Percentiles rank a stretch among this genome's conserved stretches.
phyloP scores from a whole-genome alignment of 176 grass and related monocot genomes.

The Juncus effusus region DNA sequence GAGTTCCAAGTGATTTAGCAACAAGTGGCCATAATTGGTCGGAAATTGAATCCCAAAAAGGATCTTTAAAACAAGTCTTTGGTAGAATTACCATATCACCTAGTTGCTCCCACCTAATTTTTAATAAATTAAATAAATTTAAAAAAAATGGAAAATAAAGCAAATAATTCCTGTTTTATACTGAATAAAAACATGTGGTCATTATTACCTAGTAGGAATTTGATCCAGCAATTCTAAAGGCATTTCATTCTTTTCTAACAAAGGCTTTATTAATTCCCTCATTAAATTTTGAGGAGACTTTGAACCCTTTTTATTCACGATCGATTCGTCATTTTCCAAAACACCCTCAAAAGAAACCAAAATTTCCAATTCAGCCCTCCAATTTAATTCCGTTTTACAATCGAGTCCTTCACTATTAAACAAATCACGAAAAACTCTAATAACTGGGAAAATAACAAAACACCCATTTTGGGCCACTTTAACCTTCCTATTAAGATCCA shows the following conservation, averaged over 20 bases:
- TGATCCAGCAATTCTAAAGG: constrained; percentile 52
- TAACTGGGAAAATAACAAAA: constrained; percentile 64
- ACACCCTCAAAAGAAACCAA: constrained; percentile 47
- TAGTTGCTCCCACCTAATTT: constrained; percentile 80
- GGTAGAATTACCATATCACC: constrained; percentile 78
- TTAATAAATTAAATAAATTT: constrained; percentile 24
- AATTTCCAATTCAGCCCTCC: constrained; percentile 32
- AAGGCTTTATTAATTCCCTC: constrained; percentile 61
- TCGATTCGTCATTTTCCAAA: constrained; percentile 62
- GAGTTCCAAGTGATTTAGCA: constrained; percentile 56
- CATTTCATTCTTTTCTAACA: constrained; percentile 60
- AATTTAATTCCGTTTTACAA: constrained; percentile 1
- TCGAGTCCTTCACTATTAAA: constrained; percentile 33
- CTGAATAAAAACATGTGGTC: background rate
- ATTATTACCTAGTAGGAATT: constrained; percentile 67
- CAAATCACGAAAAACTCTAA: constrained; percentile 40
- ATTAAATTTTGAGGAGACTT: constrained; percentile 72
- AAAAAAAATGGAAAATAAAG: background rate
- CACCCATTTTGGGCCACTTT: constrained; percentile 46
- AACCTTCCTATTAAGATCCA: constrained; percentile 91
- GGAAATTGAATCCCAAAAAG: constrained; percentile 62
- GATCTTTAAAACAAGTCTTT: constrained; percentile 83
- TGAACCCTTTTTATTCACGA: constrained; percentile 40
- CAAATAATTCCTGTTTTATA: background rate
- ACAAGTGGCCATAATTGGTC: constrained; percentile 83